Percentiles rank a stretch among this genome's conserved stretches.
These are phyloP conservation scores for Sclerotinia borealis DNA, from an alignment of 2,329 filamentous ascomycete species.

Conservation along the genomic window DNA sequence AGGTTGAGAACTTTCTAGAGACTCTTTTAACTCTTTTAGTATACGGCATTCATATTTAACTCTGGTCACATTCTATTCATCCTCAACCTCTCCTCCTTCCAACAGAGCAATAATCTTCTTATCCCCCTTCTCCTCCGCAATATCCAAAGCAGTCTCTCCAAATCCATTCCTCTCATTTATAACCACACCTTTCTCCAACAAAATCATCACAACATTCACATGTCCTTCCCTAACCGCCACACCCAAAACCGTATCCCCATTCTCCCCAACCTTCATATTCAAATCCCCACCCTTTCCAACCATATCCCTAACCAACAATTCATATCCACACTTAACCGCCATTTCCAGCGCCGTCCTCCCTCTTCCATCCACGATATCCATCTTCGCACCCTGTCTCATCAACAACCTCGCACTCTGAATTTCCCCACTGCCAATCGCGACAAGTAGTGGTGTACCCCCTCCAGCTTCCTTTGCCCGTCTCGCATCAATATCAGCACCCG, in stretches of 20 bases:
- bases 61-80: not conserved
- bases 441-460: constrained; percentile 10
- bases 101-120: constrained; percentile 13
- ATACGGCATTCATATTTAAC: no score
- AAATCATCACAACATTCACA: constrained; percentile 14
- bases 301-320: constrained; percentile 16
- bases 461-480: not conserved
- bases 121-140: constrained; percentile 17
- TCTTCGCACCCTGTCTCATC: constrained; percentile 11
- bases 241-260: constrained; percentile 17
- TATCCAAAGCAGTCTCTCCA: constrained; percentile 18
- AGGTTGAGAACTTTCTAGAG: not conserved
- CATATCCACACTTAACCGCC: constrained; percentile 12
- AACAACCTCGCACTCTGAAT: constrained; percentile 15
- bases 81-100: not conserved
- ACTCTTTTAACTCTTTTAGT: not conserved
- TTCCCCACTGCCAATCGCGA: constrained; percentile 11
- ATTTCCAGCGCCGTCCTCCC: constrained; percentile 13
- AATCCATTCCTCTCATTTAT: constrained; percentile 11
- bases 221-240: constrained; percentile 11
- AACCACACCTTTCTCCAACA: constrained; percentile 12
- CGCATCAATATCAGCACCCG: constrained; percentile 14
- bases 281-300: constrained; percentile 14
- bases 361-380: constrained; percentile 11
- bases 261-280: constrained; percentile 14